A percentile compares a stretch with the other conserved stretches of the same genome.
Conservation (phyloP, 192 early-diverging fungal genomes). For the Dissophora globulifera region DNA sequence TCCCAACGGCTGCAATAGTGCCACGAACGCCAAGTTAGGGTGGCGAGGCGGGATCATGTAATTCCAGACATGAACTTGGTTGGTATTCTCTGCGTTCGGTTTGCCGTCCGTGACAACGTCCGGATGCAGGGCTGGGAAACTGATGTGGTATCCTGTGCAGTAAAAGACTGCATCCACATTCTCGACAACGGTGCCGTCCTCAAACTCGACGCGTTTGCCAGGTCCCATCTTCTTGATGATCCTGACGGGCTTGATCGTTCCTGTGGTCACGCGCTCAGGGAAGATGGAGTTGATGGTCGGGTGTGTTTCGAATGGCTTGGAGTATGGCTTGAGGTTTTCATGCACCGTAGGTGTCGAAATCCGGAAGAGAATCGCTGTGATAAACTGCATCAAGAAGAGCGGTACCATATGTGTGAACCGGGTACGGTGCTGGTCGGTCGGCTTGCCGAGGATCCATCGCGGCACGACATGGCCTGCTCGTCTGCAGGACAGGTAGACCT, state of each 20-base stretch:
- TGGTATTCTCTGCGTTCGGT: conserved; percentile 46
- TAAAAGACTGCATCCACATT: conserved; percentile 68
- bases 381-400: conserved; percentile 42
- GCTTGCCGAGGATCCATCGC: conserved; percentile 60
- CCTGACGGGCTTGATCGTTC: conserved; percentile 60
- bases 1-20: conserved; percentile 63
- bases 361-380: background rate
- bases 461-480: conserved; percentile 43
- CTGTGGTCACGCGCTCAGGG: conserved; percentile 60
- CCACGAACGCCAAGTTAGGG: conserved; percentile 68
- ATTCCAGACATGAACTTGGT: conserved; percentile 68
- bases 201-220: conserved; percentile 62
- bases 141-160: conserved; percentile 71
- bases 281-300: conserved; percentile 62
- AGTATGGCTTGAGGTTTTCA: conserved; percentile 56
- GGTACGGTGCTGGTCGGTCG: conserved; percentile 57
- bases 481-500: conserved; percentile 60
- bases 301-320: conserved; percentile 49
- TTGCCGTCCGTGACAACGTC: conserved; percentile 44
- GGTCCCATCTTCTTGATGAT: conserved; percentile 57
- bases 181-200: conserved; percentile 62
- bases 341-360: background rate
- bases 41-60: conserved; percentile 61
- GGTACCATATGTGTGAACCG: conserved; percentile 56
- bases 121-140: conserved; percentile 60